Evolutionary conservation across 805 yeast species (phyloP).

Genomic region (Saturnispora bothae): DNA sequence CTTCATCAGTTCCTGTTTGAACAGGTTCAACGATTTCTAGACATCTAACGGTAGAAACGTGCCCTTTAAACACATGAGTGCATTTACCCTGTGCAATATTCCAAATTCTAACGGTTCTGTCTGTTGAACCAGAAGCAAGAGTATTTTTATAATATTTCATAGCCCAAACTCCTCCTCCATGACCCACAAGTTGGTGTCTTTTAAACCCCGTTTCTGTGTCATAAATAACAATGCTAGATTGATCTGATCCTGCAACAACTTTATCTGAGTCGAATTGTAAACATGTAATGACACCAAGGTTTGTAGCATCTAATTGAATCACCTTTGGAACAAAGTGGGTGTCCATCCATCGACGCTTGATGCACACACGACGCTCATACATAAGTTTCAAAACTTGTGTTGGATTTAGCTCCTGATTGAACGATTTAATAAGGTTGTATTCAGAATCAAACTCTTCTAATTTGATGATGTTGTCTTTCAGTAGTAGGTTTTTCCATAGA

Average conservation of each 20-base stretch:
- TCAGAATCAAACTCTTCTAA: slow-evolving; percentile 33
- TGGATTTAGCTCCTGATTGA: slow-evolving; percentile 8
- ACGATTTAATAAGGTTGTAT: slow-evolving; percentile 13
- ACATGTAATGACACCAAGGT: slow-evolving; percentile 78
- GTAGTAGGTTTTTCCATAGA: slow-evolving; percentile 62
- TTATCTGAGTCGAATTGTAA: slow-evolving; percentile 85
- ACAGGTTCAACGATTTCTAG: slow-evolving; percentile 70
- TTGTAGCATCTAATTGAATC: slow-evolving; percentile 59
- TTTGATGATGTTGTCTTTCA: slow-evolving; percentile 49
- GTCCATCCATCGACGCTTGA: slow-evolving; percentile 71
- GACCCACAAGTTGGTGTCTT: slow-evolving; percentile 61
- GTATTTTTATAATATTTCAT: slow-evolving; percentile 75
- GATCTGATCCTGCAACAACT: slow-evolving; percentile 90
- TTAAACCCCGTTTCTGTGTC: slow-evolving; percentile 64
- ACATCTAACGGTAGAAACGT: slow-evolving; percentile 87
- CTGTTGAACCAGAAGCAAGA: slow-evolving; percentile 89
- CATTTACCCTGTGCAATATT: slow-evolving; percentile 75
- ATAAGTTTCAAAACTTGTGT: slow-evolving; percentile 24
- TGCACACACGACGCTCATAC: slow-evolving; percentile 48
- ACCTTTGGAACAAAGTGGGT: slow-evolving; percentile 58
- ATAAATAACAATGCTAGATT: slow-evolving; percentile 69
- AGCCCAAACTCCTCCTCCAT: slow-evolving; percentile 99
- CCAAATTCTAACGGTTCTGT: slow-evolving; percentile 91
- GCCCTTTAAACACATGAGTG: slow-evolving; percentile 86
- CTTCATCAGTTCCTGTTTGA: slow-evolving; percentile 49